Evolutionary conservation across 2,329 filamentous ascomycete genomes (phyloP), one percentile per base, ranked within the genome.

Genomic region (Sphaerulina vaccinii): DNA sequence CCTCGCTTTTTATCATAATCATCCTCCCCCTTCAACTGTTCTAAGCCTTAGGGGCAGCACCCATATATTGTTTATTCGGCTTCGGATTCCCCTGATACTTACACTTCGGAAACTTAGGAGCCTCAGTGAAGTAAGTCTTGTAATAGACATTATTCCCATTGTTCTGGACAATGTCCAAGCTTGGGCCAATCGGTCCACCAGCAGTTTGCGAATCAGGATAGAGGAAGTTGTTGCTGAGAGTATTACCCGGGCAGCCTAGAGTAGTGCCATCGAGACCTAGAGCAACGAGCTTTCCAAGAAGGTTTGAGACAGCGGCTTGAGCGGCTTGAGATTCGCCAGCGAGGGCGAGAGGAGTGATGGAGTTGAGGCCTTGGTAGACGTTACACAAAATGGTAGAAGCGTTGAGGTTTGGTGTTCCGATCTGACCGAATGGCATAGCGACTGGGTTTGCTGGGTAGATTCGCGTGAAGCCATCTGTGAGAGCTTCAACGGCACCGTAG

Each of bases 121-220:
- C 59, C 7, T 47, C 45, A 3, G 36, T 46, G 51, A 69, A 69
- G 55, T 71, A 71, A 3, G 63, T 59, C 57, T 69, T 67, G 57
- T 66, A 60, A 54, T 70, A 71, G 1, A 68, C 65, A 44, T 71
- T 70, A 52, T 70, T 64, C 5, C 69, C 67, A 21, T 63, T 63
- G 32, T 66, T 67, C 10, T 54, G 37, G 16, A 58, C 55, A 18
- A 59, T 58, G 18, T 49, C 55, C 13, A 60, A 58, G 18, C 66
- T 65, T 19, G 60, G 57, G 10, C 58, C 63, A 6, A 62, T 40
- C 16, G 68, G 69, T 0, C 69, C 68, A 44, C 69, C 68, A 1
- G 59, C 50, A 10, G 56, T 51, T 9, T 46, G 62, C 2, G 56
- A 49, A 41, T 69, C 61, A 1, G 68, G 65, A 51, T 62, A 70